Conservation (phyloP, 1,284 basidiomycete genomes). For the Cryptococcus deneoformans region DNA sequence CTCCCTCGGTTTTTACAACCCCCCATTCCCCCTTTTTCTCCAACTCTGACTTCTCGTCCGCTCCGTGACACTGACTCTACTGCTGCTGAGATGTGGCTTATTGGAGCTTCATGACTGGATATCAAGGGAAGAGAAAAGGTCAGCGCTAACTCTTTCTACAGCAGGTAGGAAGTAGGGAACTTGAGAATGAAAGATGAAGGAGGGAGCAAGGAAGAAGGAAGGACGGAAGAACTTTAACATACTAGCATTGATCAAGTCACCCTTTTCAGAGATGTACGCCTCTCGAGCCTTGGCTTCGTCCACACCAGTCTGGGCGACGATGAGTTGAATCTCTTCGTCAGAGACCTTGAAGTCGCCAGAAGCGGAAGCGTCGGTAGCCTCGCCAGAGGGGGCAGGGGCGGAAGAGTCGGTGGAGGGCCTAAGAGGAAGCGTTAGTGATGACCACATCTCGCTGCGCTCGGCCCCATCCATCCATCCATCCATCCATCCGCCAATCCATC, state of each 20-base stretch:
- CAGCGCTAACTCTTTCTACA: not conserved
- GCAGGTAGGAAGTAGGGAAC: too few species aligned
- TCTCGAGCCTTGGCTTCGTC: constrained; percentile 83
- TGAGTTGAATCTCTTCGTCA: constrained; percentile 91
- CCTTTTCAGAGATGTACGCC: constrained; percentile 81
- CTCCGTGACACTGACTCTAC: too few species aligned
- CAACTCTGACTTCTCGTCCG: not conserved
- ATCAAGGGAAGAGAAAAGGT: not conserved
- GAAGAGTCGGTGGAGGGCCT: not conserved
- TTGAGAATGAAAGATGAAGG: too few species aligned
- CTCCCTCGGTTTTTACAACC: too few species aligned
- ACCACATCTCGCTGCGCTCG: not conserved
- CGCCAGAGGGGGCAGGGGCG: constrained; percentile 45
- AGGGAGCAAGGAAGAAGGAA: too few species aligned
- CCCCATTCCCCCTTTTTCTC: not conserved
- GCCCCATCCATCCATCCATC: not conserved
- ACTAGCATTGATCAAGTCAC: constrained; percentile 94
- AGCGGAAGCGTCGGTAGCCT: constrained; percentile 58
- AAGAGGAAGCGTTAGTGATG: too few species aligned
- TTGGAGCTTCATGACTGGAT: not conserved
- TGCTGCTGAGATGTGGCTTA: not conserved
- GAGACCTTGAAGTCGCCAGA: constrained; percentile 74
- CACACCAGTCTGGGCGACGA: constrained; percentile 78
- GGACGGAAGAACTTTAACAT: constrained; percentile 49
- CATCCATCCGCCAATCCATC: not conserved